phyloP scores from a whole-genome alignment of 305 asterid genomes.

The Nicotiana rustica region DNA sequence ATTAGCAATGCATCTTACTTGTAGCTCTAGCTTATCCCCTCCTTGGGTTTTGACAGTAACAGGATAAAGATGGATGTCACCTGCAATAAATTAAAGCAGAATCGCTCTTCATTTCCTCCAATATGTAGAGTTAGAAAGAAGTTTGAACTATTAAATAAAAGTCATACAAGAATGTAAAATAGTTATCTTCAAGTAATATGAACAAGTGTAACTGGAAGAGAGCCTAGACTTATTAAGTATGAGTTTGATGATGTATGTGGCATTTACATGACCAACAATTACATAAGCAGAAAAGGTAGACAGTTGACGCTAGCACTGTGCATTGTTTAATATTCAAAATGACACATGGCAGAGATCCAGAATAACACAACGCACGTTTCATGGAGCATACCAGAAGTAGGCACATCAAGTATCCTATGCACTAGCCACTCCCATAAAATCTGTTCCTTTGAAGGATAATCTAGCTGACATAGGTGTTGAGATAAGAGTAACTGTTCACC shows the following conservation, averaged over 20 bases:
- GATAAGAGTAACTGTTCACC: not conserved
- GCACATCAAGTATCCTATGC: slow-evolving; percentile 12
- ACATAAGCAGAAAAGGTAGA: slow-evolving; percentile 22
- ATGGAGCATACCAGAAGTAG: slow-evolving; percentile 6
- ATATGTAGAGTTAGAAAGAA: not conserved
- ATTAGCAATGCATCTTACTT: slow-evolving; percentile 53
- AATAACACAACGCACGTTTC: not conserved
- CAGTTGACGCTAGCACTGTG: not conserved
- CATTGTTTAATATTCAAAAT: not conserved
- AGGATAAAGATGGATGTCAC: slow-evolving; percentile 77
- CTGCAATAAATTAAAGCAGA: slow-evolving; percentile 50
- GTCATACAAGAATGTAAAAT: not conserved
- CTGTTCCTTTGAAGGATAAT: not conserved
- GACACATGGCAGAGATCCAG: slow-evolving; percentile 23
- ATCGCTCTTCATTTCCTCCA: slow-evolving; percentile 28
- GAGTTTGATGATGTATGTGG: slow-evolving; percentile 22
- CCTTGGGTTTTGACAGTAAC: slow-evolving; percentile 84
- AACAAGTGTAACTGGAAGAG: slow-evolving; percentile 28
- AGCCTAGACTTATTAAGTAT: not conserved
- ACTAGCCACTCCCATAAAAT: slow-evolving; percentile 1
- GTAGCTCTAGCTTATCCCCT: slow-evolving; percentile 91
- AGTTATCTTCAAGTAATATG: not conserved
- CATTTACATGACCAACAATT: not conserved
- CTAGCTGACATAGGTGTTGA: not conserved
- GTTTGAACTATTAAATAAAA: not conserved